Evolutionary conservation across 2,329 filamentous ascomycete genomes (phyloP), one percentile per base, ranked within the genome.

Genomic region (Colletotrichum lini): DNA sequence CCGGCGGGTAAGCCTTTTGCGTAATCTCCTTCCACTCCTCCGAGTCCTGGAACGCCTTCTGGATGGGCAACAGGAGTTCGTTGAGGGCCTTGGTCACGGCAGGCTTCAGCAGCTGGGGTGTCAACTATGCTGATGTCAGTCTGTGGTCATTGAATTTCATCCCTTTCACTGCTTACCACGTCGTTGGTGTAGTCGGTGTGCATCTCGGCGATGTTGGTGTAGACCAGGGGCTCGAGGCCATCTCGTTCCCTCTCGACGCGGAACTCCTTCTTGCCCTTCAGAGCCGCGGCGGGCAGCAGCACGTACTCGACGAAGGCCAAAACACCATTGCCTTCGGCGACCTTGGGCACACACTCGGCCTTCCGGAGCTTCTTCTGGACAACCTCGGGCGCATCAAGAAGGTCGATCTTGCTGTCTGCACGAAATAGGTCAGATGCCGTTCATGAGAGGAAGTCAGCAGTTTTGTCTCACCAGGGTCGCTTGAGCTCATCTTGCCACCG

Each of bases 271-370:
- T 71, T 86, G 47, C 77, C 75, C 71, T 84, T 88, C 57, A 97
- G 84, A n/a, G 88, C 87, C 12, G 91, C 86, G 3, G 92, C 93
- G 0, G 95, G 94, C 12, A 99, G 88, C 42, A 98, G 86, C 40
- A 98, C 94, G 78, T 90, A 94, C 81, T 98, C 94, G 23, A 96
- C 91, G 73, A 98, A 95, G 2, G 93, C 90, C 62, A 98, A 84
- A 15, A 98, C 86, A 23, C 96, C 96, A 79, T 98, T 98, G 40
- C 92, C 93, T 76, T 97, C 94, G 5, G 94, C 87, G 35, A 92
- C 87, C 77, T 91, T 90, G 42, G 95, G 95, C 18, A 90, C 89
- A 26, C 93, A 93, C 73, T 92, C 90, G 0, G 96, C 95, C 82
- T 98, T 98, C 79, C 91, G 91, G 64, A 97, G 86, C 86, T 98